Conservation (phyloP, 345 rosid species). For the Melaleuca alternifolia region DNA sequence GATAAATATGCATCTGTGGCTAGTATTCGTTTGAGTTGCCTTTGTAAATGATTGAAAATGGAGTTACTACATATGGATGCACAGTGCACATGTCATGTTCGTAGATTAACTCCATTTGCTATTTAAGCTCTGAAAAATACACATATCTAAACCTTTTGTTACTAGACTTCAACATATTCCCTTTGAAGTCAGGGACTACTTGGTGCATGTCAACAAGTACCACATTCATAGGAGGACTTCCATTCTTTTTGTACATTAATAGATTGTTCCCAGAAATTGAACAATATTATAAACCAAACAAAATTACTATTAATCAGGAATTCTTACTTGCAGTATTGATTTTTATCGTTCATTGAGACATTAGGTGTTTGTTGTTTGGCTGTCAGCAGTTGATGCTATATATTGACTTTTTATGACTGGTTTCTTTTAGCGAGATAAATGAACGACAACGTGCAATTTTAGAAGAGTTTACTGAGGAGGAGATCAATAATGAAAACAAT, state of each 20-base stretch:
- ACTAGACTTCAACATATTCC: not conserved
- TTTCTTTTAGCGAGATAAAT: slow-evolving; percentile 36
- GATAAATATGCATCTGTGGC: not conserved
- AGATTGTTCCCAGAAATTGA: not conserved
- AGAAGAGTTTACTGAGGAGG: slow-evolving; percentile 87
- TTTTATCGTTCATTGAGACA: not conserved
- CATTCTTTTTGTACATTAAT: not conserved
- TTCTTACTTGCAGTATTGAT: not conserved
- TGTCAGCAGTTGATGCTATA: not conserved
- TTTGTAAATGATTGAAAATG: not conserved
- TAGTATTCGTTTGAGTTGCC: not conserved
- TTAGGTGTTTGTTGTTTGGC: not conserved
- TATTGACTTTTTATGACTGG: not conserved
- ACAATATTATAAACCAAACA: not conserved
- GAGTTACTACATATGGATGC: not conserved
- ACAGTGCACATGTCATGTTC: not conserved
- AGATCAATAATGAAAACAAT: slow-evolving; percentile 40
- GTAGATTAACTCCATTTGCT: not conserved
- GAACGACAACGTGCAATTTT: slow-evolving; percentile 68
- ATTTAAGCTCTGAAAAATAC: not conserved
- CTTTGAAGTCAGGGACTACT: not conserved
- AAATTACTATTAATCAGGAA: not conserved
- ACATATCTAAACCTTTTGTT: not conserved
- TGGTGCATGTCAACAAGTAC: not conserved
- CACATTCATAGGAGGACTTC: not conserved